Evolutionary conservation across 2,329 filamentous ascomycete species (phyloP), one percentile per base, ranked within the genome.

Genomic region (Knufia fluminis): DNA sequence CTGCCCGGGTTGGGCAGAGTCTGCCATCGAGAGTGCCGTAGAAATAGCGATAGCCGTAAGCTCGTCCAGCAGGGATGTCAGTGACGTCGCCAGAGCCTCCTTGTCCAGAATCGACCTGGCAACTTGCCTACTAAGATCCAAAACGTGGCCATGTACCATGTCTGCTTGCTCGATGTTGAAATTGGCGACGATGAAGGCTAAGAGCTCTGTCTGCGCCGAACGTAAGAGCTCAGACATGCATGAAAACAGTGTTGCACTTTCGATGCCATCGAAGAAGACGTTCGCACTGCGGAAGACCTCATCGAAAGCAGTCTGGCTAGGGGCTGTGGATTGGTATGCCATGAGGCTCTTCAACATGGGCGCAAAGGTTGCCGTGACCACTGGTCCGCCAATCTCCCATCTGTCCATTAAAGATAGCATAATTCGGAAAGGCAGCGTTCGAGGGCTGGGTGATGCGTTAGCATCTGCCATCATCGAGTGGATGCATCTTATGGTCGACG

Each of bases 101-200:
- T 40, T 14, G 7, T 26, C 22, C 3, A 26, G 16, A 8, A 39
- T 26, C 35, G 35, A 14, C 23, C 28, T 3, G 4, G 35, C 45
- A 17, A 48, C 23, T 7, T 48, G 17, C 9, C 19, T 39, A 22
- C 33, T 31, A 4, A 48, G 31, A 7, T 28, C 35, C 28, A 91
- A 91, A 24, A 90, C 85, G 67, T 97, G 91, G 19, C 86, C 71
- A 1, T 85, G 79, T 14, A 94, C 68, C 91, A 98, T 97, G 62
- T 98, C 94, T 65, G 97, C 92, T 67, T 98, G 92, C 47, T 83
- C 53, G 44, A 97, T 78, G 64, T 96, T 97, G 73, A 98, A 98
- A 58, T 91, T 84, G 3, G 78, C 70, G 55, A 96, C 70, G 48
- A 96, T 83, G 65, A 97, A 98, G 53, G 77, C 79, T 48, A 90